Base-by-base conservation (phyloP, 495 filamentous ascomycete genomes). In the Penicillium psychrofluorescens region DNA sequence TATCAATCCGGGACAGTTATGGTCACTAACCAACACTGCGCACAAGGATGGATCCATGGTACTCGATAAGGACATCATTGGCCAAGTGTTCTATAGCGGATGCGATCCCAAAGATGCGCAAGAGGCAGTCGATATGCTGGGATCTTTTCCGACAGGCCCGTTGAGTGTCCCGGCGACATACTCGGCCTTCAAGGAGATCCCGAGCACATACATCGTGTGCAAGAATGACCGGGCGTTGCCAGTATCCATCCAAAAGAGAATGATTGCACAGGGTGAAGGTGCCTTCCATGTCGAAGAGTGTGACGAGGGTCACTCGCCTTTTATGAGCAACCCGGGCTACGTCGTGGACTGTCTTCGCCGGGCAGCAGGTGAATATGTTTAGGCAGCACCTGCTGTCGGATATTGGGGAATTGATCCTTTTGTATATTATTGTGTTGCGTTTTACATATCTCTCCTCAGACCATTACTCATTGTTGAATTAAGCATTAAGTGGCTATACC, bases 191-290 rank as follows among this genome's bases (percentile, higher is more conserved):
- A 29, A 36, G 2, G 59, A 57, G 33, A 59, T 60, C 27, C 57
- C 59, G 6, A 57, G 55, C 34, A 62, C 62, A 11, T 68, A 66
- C 43, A 53, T 67, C 13, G 50, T 59, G 15, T 68, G 62, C 41
- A 50, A 57, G 35, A 54, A 66, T 22, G 67, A 71, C 27, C 22
- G 44, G n/a, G 55, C 57, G 7, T 47, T 68, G 32, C 53, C 60
- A 7, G 13, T 39, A 3, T 46, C 42, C 1, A 36, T 52, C 1
- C 59, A 63, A 28, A 41, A 47, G 14, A 38, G 56, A 15, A 63
- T 63, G 44, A 55, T 63, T 40, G 56, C 56, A 0, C 54, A 60
- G 36, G 50, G 50, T 4, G 39, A 47, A 2, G 58, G 55, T 12
- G 46, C 36, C 2, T 54, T 63, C 11, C 15, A 52, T 11, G 59